Conservation (phyloP, 2,329 filamentous ascomycete genomes). For the Diaporthe nobilis region DNA sequence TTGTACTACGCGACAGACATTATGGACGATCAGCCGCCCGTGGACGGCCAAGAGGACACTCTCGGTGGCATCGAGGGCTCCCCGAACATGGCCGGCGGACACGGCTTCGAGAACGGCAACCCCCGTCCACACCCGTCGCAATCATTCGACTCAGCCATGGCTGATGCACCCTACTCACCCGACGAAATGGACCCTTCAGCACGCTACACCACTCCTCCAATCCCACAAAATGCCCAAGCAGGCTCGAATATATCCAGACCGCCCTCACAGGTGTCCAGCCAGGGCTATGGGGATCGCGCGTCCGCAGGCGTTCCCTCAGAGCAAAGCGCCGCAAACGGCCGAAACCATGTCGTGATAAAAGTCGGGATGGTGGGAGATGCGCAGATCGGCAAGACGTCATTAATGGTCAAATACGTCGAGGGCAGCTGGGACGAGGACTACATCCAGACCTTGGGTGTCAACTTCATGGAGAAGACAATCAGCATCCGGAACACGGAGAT, state of each 20-base stretch:
- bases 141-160: conserved; percentile 64
- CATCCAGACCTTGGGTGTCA: conserved; percentile 98
- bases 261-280: conserved; percentile 66
- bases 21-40: conserved; percentile 62
- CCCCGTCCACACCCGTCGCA: conserved; percentile 56
- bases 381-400: conserved; percentile 97
- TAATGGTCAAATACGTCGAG: conserved; percentile 99
- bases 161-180: conserved; percentile 49
- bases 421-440: conserved; percentile 99
- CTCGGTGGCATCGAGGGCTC: conserved; percentile 65
- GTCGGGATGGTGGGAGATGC: conserved; percentile 99
- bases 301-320: conserved; percentile 48
- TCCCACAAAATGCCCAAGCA: conserved; percentile 52
- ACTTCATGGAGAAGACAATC: conserved; percentile 99
- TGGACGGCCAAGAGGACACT: conserved; percentile 62
- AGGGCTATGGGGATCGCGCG: conserved; percentile 61
- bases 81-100: conserved; percentile 55
- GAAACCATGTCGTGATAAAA: conserved; percentile 93
- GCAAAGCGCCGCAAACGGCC: conserved; percentile 58
- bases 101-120: conserved; percentile 49
- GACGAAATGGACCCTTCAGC: conserved; percentile 57
- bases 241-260: conserved; percentile 66
- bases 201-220: conserved; percentile 63
- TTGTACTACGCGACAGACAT: conserved; percentile 66
- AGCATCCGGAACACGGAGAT: conserved; percentile 99